These are phyloP conservation scores for Jatropha podagrica DNA, from an alignment of 441 rosid genomes.

Conservation along the genomic window DNA sequence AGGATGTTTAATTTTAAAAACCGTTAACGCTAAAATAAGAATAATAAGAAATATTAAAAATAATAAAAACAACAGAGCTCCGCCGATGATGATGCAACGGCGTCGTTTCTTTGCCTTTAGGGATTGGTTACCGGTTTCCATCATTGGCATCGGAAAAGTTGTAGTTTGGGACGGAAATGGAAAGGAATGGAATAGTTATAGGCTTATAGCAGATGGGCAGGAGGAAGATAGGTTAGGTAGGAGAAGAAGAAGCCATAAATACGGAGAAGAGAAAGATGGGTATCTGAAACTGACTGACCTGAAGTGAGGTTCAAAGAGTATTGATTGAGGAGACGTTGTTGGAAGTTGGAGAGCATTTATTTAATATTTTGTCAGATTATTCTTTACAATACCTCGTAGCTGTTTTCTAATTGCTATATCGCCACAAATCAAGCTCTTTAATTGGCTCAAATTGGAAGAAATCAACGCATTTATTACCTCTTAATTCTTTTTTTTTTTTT, in stretches of 20 bases:
- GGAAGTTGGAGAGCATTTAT: constrained; percentile 13
- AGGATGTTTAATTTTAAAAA: constrained; percentile 56
- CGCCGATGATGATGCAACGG: constrained; percentile 16
- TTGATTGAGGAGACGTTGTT: neutral
- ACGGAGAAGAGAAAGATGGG: neutral
- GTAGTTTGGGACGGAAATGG: neutral
- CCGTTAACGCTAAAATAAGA: constrained; percentile 48
- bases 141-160: constrained; percentile 14
- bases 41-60: constrained; percentile 24
- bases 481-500: too few relatives aligned
- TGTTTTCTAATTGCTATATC: neutral
- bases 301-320: neutral
- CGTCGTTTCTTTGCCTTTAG: constrained; percentile 15
- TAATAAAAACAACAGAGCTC: constrained; percentile 21
- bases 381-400: neutral
- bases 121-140: constrained; percentile 11
- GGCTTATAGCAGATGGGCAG: too few relatives aligned
- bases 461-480: neutral
- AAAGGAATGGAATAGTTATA: neutral
- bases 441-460: neutral
- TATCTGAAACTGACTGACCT: neutral
- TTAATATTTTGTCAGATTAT: neutral
- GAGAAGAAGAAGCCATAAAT: constrained; percentile 3
- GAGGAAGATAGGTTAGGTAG: neutral
- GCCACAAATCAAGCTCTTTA: neutral